Base-by-base conservation (phyloP, 1,284 basidiomycete genomes). In the Ustilago trichophora region DNA sequence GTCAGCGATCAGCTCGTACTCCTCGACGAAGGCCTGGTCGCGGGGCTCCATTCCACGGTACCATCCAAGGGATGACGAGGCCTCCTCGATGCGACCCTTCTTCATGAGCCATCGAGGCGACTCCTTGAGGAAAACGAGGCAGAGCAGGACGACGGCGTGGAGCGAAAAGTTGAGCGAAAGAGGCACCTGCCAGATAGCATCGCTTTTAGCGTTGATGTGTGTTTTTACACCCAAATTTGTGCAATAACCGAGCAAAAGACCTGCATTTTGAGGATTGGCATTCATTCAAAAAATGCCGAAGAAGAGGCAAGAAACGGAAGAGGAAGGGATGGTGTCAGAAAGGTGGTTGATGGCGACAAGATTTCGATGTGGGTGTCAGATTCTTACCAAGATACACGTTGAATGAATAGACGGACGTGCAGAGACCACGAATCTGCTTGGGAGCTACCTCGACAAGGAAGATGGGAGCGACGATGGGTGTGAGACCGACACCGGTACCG, bases 41-140 rank as follows among this genome's bases (percentile, higher is more conserved):
- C 57, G 52, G 11, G 57, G 62, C 27, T 54, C 50, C 53, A 65
- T 57, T 22, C 54, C 49, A 40, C 65, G 65, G 47, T 69, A 69
- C 59, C 52, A 69, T 12, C 31, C 42, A 12, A 93, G 86, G 52
- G 89, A 87, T 12, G 84, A 75, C 51, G 92, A 85, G 4, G 90
- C 82, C 6, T 64, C 51, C 4, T 85, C 87, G 50, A 88, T 82
- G 34, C 84, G 84, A 26, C 87, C 88, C 62, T 85, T 85, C 84
- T 89, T 90, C 83, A 93, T 85, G 46, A 89, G 87, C 86, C 86
- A 93, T 81, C 92, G 90, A 13, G 92, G 91, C 16, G 91, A 93
- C 84, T 88, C 79, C 82, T 88, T 87, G 48, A 87, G 82, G 58
- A 87, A 83, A 37, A 76, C 72, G 45, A 68, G 82, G 75, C 85